Evolutionary conservation across 208 protist species (phyloP).

Genomic region (Acanthamoeba castellanii): DNA sequence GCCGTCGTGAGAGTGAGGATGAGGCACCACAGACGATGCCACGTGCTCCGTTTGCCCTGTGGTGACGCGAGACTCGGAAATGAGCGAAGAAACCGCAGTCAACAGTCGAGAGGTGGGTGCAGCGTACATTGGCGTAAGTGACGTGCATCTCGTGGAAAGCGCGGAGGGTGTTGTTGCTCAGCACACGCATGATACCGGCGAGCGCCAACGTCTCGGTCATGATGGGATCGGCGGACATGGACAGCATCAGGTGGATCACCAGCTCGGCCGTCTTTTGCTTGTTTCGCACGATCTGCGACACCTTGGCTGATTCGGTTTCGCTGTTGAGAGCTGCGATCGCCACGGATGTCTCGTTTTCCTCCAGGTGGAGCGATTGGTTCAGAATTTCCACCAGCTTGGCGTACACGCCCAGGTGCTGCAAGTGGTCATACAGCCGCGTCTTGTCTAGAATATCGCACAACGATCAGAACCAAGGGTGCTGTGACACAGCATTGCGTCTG

Average conservation of each 20-base stretch:
- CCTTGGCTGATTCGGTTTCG: not conserved
- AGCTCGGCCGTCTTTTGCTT: slow-evolving; percentile 40
- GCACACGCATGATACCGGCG: not conserved
- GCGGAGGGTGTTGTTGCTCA: slow-evolving; percentile 42
- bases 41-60: slow-evolving; percentile 7
- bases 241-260: slow-evolving; percentile 27
- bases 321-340: not conserved
- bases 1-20: slow-evolving; percentile 36
- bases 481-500: too few species aligned
- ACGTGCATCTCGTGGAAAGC: slow-evolving; percentile 39
- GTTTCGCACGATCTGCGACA: not conserved
- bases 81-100: not conserved
- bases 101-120: not conserved
- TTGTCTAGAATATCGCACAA: not conserved
- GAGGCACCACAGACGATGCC: slow-evolving; percentile 51
- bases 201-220: slow-evolving; percentile 60
- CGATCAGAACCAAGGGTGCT: too few species aligned
- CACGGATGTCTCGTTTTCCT: not conserved
- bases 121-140: slow-evolving; percentile 30
- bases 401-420: slow-evolving; percentile 18
- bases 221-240: slow-evolving; percentile 1
- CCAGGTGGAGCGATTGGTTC: not conserved
- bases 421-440: slow-evolving; percentile 9
- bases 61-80: not conserved
- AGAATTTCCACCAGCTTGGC: not conserved